Conservation (phyloP, 768 basidiomycete genomes). For the Tulasnella sp. region DNA sequence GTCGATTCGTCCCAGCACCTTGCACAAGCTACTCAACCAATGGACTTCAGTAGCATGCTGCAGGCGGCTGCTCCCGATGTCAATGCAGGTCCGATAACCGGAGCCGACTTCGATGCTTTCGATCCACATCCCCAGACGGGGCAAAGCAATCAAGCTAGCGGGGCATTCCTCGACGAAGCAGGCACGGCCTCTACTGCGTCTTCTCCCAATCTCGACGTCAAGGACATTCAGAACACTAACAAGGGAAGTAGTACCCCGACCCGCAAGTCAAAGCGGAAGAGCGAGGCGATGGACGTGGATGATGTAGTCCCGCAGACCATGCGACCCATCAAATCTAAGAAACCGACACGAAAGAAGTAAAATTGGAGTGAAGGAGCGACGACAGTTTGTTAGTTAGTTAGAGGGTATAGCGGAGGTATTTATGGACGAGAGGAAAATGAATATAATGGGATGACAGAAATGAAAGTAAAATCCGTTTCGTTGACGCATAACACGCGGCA, state of each 20-base stretch:
- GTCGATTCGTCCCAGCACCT: background rate
- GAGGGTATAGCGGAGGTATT: background rate
- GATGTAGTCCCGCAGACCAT: background rate
- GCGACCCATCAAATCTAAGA: background rate
- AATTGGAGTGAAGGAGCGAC: slow-evolving; percentile 1
- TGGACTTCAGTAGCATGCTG: slow-evolving; percentile 5
- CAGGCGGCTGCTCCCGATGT: background rate
- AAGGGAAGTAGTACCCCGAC: background rate
- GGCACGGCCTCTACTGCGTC: background rate
- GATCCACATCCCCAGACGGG: background rate
- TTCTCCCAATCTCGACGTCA: background rate
- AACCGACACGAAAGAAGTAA: background rate
- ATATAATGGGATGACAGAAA: background rate
- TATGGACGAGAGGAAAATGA: background rate
- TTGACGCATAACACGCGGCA: background rate
- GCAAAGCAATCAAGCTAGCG: background rate
- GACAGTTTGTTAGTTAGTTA: background rate
- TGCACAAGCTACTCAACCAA: background rate
- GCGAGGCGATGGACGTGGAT: background rate
- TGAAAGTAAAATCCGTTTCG: background rate
- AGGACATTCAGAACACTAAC: background rate
- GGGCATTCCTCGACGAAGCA: slow-evolving; percentile 6
- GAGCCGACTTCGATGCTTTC: background rate
- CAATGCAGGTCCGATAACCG: background rate
- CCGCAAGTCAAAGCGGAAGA: slow-evolving; percentile 2